Percentiles rank a stretch among this genome's conserved stretches.
Evolutionary conservation across 441 rosid species (phyloP).

Genomic region (Brassica hybrid): DNA sequence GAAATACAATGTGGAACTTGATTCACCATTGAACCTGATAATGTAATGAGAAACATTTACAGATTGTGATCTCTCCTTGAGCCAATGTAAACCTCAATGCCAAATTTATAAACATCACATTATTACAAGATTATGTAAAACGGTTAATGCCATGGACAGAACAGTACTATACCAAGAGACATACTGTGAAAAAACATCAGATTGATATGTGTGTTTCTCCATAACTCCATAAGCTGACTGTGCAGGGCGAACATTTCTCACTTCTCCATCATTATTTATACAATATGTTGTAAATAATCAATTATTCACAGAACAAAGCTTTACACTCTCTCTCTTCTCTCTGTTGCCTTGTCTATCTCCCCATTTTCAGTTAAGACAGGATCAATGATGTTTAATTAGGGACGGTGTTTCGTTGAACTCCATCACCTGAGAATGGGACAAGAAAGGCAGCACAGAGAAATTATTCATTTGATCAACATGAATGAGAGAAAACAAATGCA

Average conservation of each 20-base stretch:
- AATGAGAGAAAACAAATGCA: slow-evolving; percentile 16
- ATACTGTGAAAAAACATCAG: slow-evolving; percentile 15
- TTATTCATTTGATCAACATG: background rate
- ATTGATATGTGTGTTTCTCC: slow-evolving; percentile 14
- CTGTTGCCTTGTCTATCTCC: background rate
- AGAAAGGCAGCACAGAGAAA: background rate
- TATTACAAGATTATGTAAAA: slow-evolving; percentile 11
- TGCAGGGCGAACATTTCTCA: slow-evolving; percentile 9
- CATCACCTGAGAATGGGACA: slow-evolving; percentile 36
- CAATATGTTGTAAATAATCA: background rate
- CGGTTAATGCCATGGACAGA: slow-evolving; percentile 12
- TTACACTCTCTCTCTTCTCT: slow-evolving; percentile 1
- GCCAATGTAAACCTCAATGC: background rate
- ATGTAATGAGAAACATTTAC: slow-evolving; percentile 18
- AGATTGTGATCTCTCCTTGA: background rate
- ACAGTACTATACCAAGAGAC: slow-evolving; percentile 11
- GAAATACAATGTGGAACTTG: slow-evolving; percentile 16
- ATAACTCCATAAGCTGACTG: slow-evolving; percentile 22
- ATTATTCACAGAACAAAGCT: slow-evolving; percentile 14
- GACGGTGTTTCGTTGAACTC: slow-evolving; percentile 38
- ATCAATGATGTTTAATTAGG: slow-evolving; percentile 13
- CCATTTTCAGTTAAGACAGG: background rate
- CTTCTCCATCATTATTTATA: slow-evolving; percentile 11
- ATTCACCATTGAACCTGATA: slow-evolving; percentile 11
- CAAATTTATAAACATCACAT: background rate